Evolutionary conservation across 352 stramenopile species (phyloP), one percentile per base, ranked within the genome.

Genomic region (Phytopythium mirpurense): DNA sequence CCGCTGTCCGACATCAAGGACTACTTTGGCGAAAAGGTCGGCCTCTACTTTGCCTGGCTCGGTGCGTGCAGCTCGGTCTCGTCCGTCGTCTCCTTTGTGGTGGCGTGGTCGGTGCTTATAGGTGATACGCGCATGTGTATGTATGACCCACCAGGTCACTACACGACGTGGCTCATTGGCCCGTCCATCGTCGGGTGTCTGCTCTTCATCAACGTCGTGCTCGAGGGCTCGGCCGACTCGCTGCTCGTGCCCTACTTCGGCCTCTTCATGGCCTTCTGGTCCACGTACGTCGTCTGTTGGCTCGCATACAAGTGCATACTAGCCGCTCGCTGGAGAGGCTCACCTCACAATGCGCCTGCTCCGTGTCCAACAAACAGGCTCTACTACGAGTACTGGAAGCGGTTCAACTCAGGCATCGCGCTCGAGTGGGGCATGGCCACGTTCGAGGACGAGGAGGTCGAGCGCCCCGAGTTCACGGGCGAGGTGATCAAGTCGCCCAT

Each of bases 41-140:
- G 90, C 1, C 93, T 99, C 53, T 99, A 98, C 79, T 99, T 98
- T 67, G 86, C 95, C 38, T 99, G 95, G 88, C 68, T 98, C 0
- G 87, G 97, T 79, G 35, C 34, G 40, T 53, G 5, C 11, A 15
- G n/a, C n/a, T n/a, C n/a, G n/a, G n/a, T n/a, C n/a, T n/a, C 32
- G 32, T 36, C 7, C 32, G 7, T 36, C n/a, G n/a, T n/a, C n/a
- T n/a, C n/a, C n/a, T n/a, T n/a, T n/a, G n/a, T n/a, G n/a, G n/a
- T n/a, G n/a, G n/a, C n/a, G n/a, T n/a, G n/a, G n/a, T n/a, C n/a
- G n/a, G n/a, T n/a, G n/a, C n/a, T n/a, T n/a, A n/a, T n/a, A n/a
- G n/a, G n/a, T n/a, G n/a, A n/a, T 9, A 10, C 29, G 5, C 9
- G 29, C 5, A 32, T 32, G n/a, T 18, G 6, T 44, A 42, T 9